These are phyloP conservation scores for Cryptococcus neoformans DNA, from an alignment of 1,284 basidiomycete genomes.

Conservation along the genomic window DNA sequence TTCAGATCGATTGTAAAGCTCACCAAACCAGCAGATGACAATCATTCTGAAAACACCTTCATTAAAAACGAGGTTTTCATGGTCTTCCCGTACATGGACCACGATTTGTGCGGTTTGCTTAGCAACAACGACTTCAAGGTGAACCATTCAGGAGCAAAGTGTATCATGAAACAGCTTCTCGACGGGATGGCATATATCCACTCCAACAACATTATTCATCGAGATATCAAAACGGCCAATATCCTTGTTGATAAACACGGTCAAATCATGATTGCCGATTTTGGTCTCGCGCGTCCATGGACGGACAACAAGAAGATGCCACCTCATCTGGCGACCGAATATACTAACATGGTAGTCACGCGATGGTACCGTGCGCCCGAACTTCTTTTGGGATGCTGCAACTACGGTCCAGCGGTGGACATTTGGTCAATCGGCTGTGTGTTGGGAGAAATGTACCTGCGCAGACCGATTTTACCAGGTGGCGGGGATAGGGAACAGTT, in stretches of 20 bases:
- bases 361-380: conserved; percentile 98
- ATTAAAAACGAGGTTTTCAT: conserved; percentile 68
- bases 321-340: conserved; percentile 56
- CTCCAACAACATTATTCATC: conserved; percentile 88
- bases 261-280: conserved; percentile 86
- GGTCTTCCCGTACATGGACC: conserved; percentile 99
- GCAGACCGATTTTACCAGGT: conserved; percentile 83
- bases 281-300: conserved; percentile 84
- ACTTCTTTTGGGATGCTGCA: conserved; percentile 79
- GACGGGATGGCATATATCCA: conserved; percentile 97
- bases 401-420: conserved; percentile 92
- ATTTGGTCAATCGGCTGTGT: conserved; percentile 99
- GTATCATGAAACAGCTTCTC: conserved; percentile 92
- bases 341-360: conserved; percentile 99
- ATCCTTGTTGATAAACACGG: conserved; percentile 87
- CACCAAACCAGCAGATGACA: not conserved
- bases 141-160: conserved; percentile 80
- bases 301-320: conserved; percentile 47
- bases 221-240: conserved; percentile 99
- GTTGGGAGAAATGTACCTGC: conserved; percentile 91
- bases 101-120: conserved; percentile 91
- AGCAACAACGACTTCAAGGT: conserved; percentile 84
- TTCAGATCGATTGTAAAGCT: not conserved
- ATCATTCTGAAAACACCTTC: not conserved
- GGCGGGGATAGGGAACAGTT: conserved; percentile 86